These are phyloP conservation scores for Neofusicoccum umdonicola DNA, from an alignment of 2,329 filamentous ascomycete species.

Conservation along the genomic window DNA sequence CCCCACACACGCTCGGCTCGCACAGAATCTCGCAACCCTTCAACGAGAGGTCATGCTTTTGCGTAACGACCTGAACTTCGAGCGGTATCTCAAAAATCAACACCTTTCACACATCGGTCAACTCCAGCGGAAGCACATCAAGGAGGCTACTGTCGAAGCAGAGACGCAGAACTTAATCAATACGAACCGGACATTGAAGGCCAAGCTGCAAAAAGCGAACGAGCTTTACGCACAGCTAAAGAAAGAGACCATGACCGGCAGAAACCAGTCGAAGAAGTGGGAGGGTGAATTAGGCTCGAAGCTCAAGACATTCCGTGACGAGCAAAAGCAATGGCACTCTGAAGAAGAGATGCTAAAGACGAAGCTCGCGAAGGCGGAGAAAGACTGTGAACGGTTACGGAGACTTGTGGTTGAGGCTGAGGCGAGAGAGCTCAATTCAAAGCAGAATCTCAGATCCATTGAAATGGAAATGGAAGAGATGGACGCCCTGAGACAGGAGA, in stretches of 20 bases:
- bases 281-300: conserved; percentile 69
- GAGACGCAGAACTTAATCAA: conserved; percentile 80
- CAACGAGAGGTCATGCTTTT: conserved; percentile 73
- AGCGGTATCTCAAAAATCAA: conserved; percentile 79
- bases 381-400: conserved; percentile 64
- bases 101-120: conserved; percentile 80
- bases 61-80: conserved; percentile 78
- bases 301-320: conserved; percentile 64
- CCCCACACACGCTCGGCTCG: conserved; percentile 32
- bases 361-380: conserved; percentile 57
- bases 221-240: conserved; percentile 67
- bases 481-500: conserved; percentile 57
- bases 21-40: conserved; percentile 48
- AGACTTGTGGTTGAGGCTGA: conserved; percentile 67
- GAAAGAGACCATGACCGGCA: conserved; percentile 69
- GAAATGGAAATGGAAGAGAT: conserved; percentile 62
- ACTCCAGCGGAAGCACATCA: conserved; percentile 70
- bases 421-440: conserved; percentile 62
- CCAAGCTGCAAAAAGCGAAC: conserved; percentile 70
- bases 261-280: conserved; percentile 73
- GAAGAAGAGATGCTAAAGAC: conserved; percentile 58
- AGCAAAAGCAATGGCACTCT: conserved; percentile 62
- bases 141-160: conserved; percentile 74
- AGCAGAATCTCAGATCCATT: conserved; percentile 63
- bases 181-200: conserved; percentile 70